phyloP scores from a whole-genome alignment of 1,284 basidiomycete species.

The Cutaneotrichosporon sp. region DNA sequence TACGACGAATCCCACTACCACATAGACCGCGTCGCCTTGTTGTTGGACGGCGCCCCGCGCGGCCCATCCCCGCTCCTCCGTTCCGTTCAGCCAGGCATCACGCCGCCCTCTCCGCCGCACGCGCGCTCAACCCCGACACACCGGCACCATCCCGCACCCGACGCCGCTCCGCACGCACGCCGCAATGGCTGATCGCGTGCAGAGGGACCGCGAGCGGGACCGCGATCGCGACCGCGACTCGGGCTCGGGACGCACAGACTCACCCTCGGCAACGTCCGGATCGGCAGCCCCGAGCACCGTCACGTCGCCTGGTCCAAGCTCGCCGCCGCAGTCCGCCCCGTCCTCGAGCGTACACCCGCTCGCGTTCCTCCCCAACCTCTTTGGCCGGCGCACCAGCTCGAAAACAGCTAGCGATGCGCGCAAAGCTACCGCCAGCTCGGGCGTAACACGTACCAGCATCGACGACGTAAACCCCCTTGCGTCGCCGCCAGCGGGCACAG shows the following conservation, averaged over 20 bases:
- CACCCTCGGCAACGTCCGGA: not conserved
- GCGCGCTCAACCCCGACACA: not conserved
- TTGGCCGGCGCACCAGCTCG: constrained; percentile 22
- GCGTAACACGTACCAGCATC: constrained; percentile 12
- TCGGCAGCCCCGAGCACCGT: not conserved
- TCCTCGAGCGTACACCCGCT: constrained; percentile 9
- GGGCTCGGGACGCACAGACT: not conserved
- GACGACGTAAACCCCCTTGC: constrained; percentile 10
- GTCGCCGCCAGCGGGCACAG: constrained; percentile 8
- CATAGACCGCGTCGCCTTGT: too few species aligned
- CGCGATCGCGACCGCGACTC: not conserved
- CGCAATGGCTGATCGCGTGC: constrained; percentile 2
- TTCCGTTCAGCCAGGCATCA: not conserved
- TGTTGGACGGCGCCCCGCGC: too few species aligned
- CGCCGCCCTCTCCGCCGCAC: not conserved
- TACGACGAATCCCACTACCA: too few species aligned
- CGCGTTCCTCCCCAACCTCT: constrained; percentile 24
- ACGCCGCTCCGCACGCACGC: not conserved
- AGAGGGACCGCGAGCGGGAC: not conserved
- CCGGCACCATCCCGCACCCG: constrained; percentile 3
- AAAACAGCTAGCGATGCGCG: constrained; percentile 10
- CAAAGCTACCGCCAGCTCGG: constrained; percentile 9
- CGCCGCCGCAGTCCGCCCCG: constrained; percentile 8
- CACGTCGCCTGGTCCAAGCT: not conserved
- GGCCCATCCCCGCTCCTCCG: not conserved